Evolutionary conservation across 495 filamentous ascomycete genomes (phyloP), one percentile per base, ranked within the genome.

Genomic region (Hyaloscypha finlandica): DNA sequence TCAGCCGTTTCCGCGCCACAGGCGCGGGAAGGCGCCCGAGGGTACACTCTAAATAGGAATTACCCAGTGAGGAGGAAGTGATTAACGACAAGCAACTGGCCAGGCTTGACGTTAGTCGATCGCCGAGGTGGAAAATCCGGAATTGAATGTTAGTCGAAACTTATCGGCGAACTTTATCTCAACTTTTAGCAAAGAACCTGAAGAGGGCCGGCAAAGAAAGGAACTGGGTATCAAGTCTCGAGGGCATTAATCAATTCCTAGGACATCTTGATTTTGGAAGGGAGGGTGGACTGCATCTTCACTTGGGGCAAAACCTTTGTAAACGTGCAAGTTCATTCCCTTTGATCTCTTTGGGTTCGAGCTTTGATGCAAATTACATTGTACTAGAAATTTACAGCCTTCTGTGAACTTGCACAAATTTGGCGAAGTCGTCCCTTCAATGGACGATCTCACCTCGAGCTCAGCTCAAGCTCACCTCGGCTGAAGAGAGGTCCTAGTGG

Each of bases 1-100:
- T 59, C 9, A 32, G 29, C 5, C 30, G 39, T 33, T 20, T 20
- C 32, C 25, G 30, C 56, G 56, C 32, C 56, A 59, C 32, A 32
- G n/a, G 25, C 56, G 25, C 19, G 32, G 1, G 9, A n/a, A 9
- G 6, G 9, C 32, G 25, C 25, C 19, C 5, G 3, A 58, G 56
- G 56, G 29, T n/a, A 35, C 32, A 59, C 56, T 32, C 32, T 59
- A 59, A 59, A 59, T 59, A 4, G 19, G 11, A 37, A 59, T 11
- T 14, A 59, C 12, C 56, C 32, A 59, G 56, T 59, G 32, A 59
- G 19, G 32, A 20, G 19, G 19, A 35, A 56, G 22, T 25, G 53
- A 32, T 56, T 56, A 4, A 32, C 53, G 30, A 48, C 42, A 19
- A 48, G 42, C 16, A 48, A 48, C 4, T 48, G 11, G 16, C 9